Evolutionary conservation across 371 early-diverging fungal genomes (phyloP), one percentile per base, ranked within the genome.

Genomic region (Capniomyces stellatus): DNA sequence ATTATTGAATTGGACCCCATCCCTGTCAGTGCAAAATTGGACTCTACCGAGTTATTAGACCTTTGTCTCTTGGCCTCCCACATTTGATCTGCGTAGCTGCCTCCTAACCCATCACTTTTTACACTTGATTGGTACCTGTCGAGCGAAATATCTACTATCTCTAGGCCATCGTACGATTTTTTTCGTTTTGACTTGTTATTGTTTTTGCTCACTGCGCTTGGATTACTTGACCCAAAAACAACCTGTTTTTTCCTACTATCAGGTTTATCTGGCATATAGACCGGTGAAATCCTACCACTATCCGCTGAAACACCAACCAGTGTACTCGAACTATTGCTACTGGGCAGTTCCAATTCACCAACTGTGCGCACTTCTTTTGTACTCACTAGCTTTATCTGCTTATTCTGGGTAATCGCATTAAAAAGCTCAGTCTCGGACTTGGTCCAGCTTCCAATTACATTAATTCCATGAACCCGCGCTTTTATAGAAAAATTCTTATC

Each of bases 401-500:
- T 15, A 35, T 35, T 35, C 35, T 35, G 35, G 10, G 6, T 15
- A 10, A 35, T 35, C 35, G 6, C 35, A 35, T 35, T 35, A 15
- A 6, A 35, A 10, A 35, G 6, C 6, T 15, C 10, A 35, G 6
- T 35, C 35, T 35, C 10, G 6, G 35, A 6, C 6, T 35, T 15
- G 15, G 6, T 10, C 15, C 35, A 6, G 35, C 35, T 35, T 10
- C 35, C 35, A 10, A 35, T 15, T 6, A 35, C 35, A 6, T 35
- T 35, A 15, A 35, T 35, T 35, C 30, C 49, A 31, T 52, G 42
- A 30, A 44, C 46, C n/a, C 27, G 2, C 10, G 52, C 52, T 25
- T 52, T 52, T 52, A 52, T 42, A 41, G 43, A 22, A 3, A 52
- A 29, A 31, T 52, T 52, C 18, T 29, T 52, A 25, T 52, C 52